Evolutionary conservation across 176 grass and related monocot species (phyloP), one percentile per base, ranked within the genome.

Genomic region (Elymus sibiricus): DNA sequence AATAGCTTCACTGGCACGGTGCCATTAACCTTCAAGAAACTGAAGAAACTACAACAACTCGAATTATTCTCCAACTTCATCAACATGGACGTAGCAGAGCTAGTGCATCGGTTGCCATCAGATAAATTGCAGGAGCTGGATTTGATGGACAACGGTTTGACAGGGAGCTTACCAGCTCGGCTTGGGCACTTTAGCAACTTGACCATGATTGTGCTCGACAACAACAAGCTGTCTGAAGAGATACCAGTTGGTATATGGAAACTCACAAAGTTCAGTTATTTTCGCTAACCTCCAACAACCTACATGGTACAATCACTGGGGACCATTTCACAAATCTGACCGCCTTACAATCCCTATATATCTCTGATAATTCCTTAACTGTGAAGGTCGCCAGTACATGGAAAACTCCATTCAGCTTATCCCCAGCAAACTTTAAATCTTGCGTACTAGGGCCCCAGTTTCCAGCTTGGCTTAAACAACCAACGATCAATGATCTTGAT

Each of bases 191-290:
- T 87, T 17, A 47, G 46, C 7, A 66, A 39, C 38, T 26, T 93
- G 31, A 64, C 3, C 1, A 2, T 0, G 27, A 49, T 90, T 60
- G 0, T 5, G 10, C 44, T 93, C 19, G 0, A 0, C 1, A 0
- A 70, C 7, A 86, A 83, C 53, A 14, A 6, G 11, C 46, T 90
- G 25, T 17, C 63, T 29, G 91, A 85, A 24, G 21, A 25, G 9
- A 13, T 93, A 82, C 88, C 91, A 15, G 13, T 14, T 3, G 19
- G 29, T 17, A n/a, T n/a, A n/a, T n/a, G n/a, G n/a, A n/a, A n/a
- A n/a, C n/a, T n/a, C n/a, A n/a, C n/a, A n/a, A n/a, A 85, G 8
- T 42, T 93, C 11, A 37, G 0, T 44, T 92, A 34, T n/a, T n/a
- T n/a, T 0, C 0, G 1, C 69, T 92, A 1, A 7, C 4, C 26